phyloP scores from a whole-genome alignment of 257 asterid species.

The Cruciata laevipes region DNA sequence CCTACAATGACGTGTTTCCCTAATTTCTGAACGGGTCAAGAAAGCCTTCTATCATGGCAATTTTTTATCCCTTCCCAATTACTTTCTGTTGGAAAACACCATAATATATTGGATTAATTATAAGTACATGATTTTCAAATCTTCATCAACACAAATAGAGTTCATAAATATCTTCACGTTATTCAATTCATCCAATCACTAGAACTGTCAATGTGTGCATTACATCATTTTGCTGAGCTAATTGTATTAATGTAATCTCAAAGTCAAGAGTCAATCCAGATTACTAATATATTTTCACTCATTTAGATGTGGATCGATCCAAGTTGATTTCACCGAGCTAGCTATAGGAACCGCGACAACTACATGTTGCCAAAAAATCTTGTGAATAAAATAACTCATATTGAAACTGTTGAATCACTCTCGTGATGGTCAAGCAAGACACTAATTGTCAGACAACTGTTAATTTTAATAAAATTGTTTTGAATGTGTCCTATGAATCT shows the following conservation, averaged over 20 bases:
- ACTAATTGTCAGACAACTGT: too few relatives aligned
- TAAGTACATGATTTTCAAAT: background rate
- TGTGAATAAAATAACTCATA: too few relatives aligned
- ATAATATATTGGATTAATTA: too few relatives aligned
- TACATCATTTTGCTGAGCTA: background rate
- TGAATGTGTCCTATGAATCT: too few relatives aligned
- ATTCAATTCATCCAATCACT: too few relatives aligned
- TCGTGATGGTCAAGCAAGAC: too few relatives aligned
- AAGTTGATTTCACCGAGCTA: too few relatives aligned
- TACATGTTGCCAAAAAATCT: too few relatives aligned
- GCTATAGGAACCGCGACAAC: too few relatives aligned
- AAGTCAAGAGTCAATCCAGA: background rate
- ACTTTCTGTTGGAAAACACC: background rate
- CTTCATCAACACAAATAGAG: background rate
- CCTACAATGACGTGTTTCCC: background rate
- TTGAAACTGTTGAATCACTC: too few relatives aligned
- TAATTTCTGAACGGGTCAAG: background rate
- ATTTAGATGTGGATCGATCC: background rate
- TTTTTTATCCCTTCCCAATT: background rate
- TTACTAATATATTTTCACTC: background rate
- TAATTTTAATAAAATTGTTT: too few relatives aligned
- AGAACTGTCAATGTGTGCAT: background rate
- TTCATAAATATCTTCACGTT: background rate
- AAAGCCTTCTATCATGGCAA: background rate
- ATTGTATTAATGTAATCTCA: background rate